Percentiles rank a stretch among this genome's conserved stretches.
Conservation (phyloP, 352 stramenopile species). For the Aphanomyces cochlioides region DNA sequence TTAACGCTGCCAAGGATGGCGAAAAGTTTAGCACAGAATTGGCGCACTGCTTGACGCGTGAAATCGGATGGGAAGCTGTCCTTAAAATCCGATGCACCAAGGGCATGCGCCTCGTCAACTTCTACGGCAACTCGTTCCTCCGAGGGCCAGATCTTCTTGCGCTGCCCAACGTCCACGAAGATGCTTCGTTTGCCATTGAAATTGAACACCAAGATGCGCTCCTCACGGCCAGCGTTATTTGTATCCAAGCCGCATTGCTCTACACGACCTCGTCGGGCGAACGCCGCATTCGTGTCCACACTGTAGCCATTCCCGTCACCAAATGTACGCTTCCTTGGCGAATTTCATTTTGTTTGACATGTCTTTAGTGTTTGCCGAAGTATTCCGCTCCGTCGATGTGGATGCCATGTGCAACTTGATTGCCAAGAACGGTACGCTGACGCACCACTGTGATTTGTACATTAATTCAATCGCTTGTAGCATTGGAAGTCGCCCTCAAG, state of each 20-base stretch:
- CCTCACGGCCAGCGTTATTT: conserved; percentile 92
- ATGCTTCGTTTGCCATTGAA: conserved; percentile 96
- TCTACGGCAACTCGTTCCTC: conserved; percentile 99
- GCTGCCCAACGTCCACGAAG: conserved; percentile 93
- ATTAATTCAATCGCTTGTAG: conserved; percentile 29
- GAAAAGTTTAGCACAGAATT: conserved; percentile 93
- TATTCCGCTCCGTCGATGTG: conserved; percentile 91
- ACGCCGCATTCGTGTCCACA: conserved; percentile 97
- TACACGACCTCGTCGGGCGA: conserved; percentile 97
- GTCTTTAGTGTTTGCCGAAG: conserved; percentile 76
- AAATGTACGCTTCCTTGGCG: conserved; percentile 50
- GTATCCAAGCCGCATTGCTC: conserved; percentile 94
- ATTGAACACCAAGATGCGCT: conserved; percentile 96
- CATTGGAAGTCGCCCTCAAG: conserved; percentile 93
- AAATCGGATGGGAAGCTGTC: conserved; percentile 94
- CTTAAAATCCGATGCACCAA: conserved; percentile 97
- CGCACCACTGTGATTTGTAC: not conserved
- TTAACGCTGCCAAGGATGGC: conserved; percentile 88
- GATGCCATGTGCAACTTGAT: conserved; percentile 94
- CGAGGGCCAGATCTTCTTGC: conserved; percentile 96
- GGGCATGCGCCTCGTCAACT: conserved; percentile 96
- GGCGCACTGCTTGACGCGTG: conserved; percentile 85
- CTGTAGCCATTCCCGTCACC: conserved; percentile 91
- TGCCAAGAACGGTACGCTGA: conserved; percentile 58
- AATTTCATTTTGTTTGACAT: not conserved